phyloP scores from a whole-genome alignment of 202 grass and related monocot species.

The Digitaria exilis region DNA sequence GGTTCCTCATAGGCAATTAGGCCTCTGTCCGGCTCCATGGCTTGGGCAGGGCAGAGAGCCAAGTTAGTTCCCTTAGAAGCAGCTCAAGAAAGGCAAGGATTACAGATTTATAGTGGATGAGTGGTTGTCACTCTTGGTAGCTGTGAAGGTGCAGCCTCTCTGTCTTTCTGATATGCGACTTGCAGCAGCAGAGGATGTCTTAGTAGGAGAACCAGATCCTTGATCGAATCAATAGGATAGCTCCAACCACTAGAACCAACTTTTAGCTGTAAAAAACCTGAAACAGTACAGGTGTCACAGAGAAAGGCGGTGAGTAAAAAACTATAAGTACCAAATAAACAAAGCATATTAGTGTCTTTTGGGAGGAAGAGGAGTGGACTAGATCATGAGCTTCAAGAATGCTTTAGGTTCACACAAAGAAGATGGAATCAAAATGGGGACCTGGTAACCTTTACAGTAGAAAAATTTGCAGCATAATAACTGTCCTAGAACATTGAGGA shows the following conservation, averaged over 20 bases:
- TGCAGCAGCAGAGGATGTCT: slow-evolving; percentile 40
- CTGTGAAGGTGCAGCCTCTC: slow-evolving; percentile 30
- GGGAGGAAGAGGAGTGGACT: slow-evolving; percentile 33
- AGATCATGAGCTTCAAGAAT: slow-evolving; percentile 59
- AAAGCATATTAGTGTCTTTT: slow-evolving; percentile 41
- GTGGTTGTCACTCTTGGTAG: slow-evolving; percentile 42
- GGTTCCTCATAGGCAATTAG: slow-evolving; percentile 25
- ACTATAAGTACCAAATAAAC: slow-evolving; percentile 39
- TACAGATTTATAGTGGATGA: slow-evolving; percentile 38
- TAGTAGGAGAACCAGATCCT: slow-evolving; percentile 54
- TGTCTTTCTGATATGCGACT: slow-evolving; percentile 36
- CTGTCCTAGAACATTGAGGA: slow-evolving; percentile 35
- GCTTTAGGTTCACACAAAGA: slow-evolving; percentile 52
- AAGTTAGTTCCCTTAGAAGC: slow-evolving; percentile 30
- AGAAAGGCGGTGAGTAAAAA: slow-evolving; percentile 34
- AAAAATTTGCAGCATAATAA: slow-evolving; percentile 38
- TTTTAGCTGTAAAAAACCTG: slow-evolving; percentile 59
- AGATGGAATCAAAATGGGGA: slow-evolving; percentile 63
- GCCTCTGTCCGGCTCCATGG: slow-evolving; percentile 40
- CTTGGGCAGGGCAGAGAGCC: not conserved
- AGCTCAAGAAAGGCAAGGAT: slow-evolving; percentile 13
- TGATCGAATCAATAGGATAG: slow-evolving; percentile 54
- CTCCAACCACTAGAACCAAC: slow-evolving; percentile 56
- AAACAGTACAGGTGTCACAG: slow-evolving; percentile 42
- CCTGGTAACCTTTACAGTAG: slow-evolving; percentile 48